Percentiles rank a stretch among this genome's conserved stretches.
These are phyloP conservation scores for Penicillium sp. DNA, from an alignment of 2,329 filamentous ascomycete genomes.

Conservation along the genomic window DNA sequence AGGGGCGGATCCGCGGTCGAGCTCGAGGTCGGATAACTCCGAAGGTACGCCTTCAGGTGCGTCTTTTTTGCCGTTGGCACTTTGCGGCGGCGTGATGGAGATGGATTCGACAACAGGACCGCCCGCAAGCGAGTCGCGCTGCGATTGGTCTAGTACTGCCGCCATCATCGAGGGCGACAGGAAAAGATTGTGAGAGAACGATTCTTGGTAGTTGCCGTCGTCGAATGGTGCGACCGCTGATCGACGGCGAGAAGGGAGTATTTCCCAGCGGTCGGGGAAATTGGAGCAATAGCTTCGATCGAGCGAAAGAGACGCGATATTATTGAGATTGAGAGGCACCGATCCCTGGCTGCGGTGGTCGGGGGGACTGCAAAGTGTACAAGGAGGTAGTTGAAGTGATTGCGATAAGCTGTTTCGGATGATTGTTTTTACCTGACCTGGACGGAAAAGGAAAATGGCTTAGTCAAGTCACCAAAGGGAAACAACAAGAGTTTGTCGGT, in stretches of 20 bases:
- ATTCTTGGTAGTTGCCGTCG: conserved; percentile 34
- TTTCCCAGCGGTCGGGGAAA: conserved; percentile 46
- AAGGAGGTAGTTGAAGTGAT: conserved; percentile 6
- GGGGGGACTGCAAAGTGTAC: conserved; percentile 7
- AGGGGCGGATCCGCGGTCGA: conserved; percentile 33
- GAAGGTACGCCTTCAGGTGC: conserved; percentile 42
- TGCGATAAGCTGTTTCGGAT: conserved; percentile 26
- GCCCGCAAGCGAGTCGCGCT: conserved; percentile 26
- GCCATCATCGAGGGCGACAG: conserved; percentile 33
- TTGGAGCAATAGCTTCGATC: conserved; percentile 9
- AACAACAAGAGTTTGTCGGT: conserved; percentile 5
- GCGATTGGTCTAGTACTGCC: conserved; percentile 34
- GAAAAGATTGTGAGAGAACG: conserved; percentile 9
- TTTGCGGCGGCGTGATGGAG: conserved; percentile 46
- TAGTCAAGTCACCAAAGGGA: conserved; percentile 17
- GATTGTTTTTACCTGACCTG: conserved; percentile 18
- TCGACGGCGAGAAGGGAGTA: conserved; percentile 37
- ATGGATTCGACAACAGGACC: conserved; percentile 29
- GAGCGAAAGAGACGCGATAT: conserved; percentile 5
- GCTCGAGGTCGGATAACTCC: conserved; percentile 45
- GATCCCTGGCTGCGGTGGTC: conserved; percentile 10
- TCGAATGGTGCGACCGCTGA: conserved; percentile 45
- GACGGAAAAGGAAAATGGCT: conserved; percentile 10
- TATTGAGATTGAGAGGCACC: conserved; percentile 5
- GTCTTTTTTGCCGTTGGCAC: conserved; percentile 47